Conservation (phyloP, 768 basidiomycete genomes). For the Russula sp. region DNA sequence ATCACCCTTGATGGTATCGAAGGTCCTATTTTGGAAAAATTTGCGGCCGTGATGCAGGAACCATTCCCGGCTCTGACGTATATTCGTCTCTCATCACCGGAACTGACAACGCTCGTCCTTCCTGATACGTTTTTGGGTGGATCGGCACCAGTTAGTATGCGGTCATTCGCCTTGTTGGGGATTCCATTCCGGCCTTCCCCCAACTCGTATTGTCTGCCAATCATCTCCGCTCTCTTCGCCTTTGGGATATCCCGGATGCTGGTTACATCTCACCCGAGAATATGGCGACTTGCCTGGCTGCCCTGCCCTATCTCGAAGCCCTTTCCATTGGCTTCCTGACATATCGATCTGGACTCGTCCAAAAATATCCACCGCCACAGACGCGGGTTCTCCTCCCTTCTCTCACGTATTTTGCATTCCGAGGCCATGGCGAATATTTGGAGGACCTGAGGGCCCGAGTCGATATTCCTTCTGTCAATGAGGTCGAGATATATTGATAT, state of each 20-base stretch:
- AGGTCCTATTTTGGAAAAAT: not conserved
- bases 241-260: not conserved
- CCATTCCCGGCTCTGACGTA: not conserved
- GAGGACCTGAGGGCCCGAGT: not conserved
- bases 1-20: not conserved
- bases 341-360: not conserved
- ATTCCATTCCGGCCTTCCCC: not conserved
- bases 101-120: not conserved
- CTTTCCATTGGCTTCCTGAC: not conserved
- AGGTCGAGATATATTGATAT: not conserved
- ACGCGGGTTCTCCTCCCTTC: not conserved
- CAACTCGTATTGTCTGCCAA: not conserved
- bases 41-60: not conserved
- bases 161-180: not conserved
- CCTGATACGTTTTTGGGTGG: constrained; percentile 1
- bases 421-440: not conserved
- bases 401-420: not conserved
- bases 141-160: not conserved
- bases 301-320: not conserved
- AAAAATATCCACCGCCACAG: not conserved
- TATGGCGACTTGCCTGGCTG: not conserved
- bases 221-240: not conserved
- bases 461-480: not conserved
- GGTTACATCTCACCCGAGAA: not conserved
- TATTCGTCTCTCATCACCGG: not conserved